These are phyloP conservation scores for Gryganskiella cystojenkinii DNA, from an alignment of 192 early-diverging fungal genomes.

Conservation along the genomic window DNA sequence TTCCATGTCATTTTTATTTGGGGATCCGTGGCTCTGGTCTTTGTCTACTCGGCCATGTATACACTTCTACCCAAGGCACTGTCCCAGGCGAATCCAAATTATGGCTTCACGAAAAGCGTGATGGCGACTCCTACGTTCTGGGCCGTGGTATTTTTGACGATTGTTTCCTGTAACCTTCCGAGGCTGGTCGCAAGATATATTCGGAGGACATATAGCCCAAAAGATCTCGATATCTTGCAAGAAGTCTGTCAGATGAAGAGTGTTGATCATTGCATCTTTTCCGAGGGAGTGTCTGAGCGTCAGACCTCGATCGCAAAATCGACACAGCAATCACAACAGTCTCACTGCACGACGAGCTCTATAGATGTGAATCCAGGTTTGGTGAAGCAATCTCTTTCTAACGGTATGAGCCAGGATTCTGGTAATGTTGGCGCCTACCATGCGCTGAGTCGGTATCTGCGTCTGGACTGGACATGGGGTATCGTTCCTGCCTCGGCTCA, in stretches of 20 bases:
- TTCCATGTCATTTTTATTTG: slow-evolving; percentile 69
- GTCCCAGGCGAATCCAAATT: slow-evolving; percentile 55
- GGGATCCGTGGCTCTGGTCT: slow-evolving; percentile 71
- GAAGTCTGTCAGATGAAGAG: slow-evolving; percentile 46
- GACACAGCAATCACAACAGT: too few relatives aligned
- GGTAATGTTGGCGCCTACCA: neutral
- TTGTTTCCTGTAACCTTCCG: slow-evolving; percentile 75
- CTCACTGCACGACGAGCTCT: too few relatives aligned
- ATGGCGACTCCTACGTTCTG: slow-evolving; percentile 76
- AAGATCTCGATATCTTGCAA: slow-evolving; percentile 67
- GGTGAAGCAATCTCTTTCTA: too few relatives aligned
- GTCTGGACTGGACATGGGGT: slow-evolving; percentile 10
- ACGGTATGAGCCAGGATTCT: too few relatives aligned
- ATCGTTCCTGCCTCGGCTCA: neutral
- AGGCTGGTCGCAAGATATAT: slow-evolving; percentile 71
- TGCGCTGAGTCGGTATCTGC: neutral
- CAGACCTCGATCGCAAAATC: too few relatives aligned
- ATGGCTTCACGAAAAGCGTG: slow-evolving; percentile 73
- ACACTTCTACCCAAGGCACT: slow-evolving; percentile 55
- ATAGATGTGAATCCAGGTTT: too few relatives aligned
- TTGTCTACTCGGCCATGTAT: slow-evolving; percentile 57
- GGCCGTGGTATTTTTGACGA: slow-evolving; percentile 69
- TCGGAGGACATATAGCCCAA: slow-evolving; percentile 65
- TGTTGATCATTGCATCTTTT: neutral
- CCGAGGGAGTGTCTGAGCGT: neutral